Percentiles rank a stretch among this genome's conserved stretches.
Evolutionary conservation across 345 rosid species (phyloP).

Genomic region (Gossypium turneri): DNA sequence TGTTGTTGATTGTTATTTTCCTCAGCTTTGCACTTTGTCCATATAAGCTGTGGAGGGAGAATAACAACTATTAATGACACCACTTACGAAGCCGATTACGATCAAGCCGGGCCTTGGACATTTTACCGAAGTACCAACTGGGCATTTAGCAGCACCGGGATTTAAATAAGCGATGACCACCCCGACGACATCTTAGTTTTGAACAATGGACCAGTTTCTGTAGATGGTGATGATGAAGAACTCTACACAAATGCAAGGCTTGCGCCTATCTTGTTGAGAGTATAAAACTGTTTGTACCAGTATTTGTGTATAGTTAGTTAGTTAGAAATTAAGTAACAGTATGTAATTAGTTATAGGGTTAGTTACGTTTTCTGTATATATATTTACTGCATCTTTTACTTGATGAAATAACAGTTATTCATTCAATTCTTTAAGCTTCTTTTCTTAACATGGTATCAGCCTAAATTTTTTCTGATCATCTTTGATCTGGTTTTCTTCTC

Average conservation of each 20-base stretch:
- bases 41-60: conserved; percentile 50
- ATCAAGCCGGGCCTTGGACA: conserved; percentile 31
- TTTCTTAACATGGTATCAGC: too few species aligned
- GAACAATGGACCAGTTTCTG: conserved; percentile 15
- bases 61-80: conserved; percentile 14
- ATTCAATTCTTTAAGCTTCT: too few species aligned
- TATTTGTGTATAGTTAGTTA: too few species aligned
- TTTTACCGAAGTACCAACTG: conserved; percentile 32
- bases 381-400: too few species aligned
- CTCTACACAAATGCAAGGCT: conserved; percentile 47
- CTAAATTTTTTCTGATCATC: too few species aligned
- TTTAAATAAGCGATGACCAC: conserved; percentile 38
- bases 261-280: conserved; percentile 30
- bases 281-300: too few species aligned
- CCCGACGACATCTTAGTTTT: conserved; percentile 20
- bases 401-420: too few species aligned
- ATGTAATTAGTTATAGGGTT: too few species aligned
- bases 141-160: conserved; percentile 50
- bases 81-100: conserved; percentile 30
- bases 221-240: conserved; percentile 4
- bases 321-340: too few species aligned
- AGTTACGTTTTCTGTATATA: too few species aligned
- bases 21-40: conserved; percentile 23
- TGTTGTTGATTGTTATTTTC: conserved; percentile 4
- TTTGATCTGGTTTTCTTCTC: too few species aligned